Conservation (phyloP, 2,329 filamentous ascomycete species). For the Metarhizium guizhouense region DNA sequence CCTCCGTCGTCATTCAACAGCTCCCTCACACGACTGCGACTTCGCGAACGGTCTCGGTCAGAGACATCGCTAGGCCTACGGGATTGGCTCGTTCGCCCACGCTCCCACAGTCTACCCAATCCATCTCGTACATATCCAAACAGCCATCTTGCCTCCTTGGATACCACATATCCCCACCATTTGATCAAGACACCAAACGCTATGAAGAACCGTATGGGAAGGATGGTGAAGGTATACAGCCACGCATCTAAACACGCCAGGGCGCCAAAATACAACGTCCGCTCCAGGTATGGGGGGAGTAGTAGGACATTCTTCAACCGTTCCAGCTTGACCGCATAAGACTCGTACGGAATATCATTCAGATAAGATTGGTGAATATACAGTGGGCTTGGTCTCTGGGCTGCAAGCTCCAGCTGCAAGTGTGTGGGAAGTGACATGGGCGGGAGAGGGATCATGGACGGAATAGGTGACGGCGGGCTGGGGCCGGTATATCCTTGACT, state of each 20-base stretch:
- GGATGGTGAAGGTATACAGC: slow-evolving; percentile 92
- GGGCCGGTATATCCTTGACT: slow-evolving; percentile 13
- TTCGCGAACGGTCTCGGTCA: slow-evolving; percentile 29
- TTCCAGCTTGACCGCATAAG: slow-evolving; percentile 84
- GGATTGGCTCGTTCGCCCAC: slow-evolving; percentile 37
- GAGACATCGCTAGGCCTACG: slow-evolving; percentile 22
- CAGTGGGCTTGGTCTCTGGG: slow-evolving; percentile 52
- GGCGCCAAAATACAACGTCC: slow-evolving; percentile 77
- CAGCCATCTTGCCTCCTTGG: slow-evolving; percentile 64
- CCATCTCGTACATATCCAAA: slow-evolving; percentile 72
- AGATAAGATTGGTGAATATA: slow-evolving; percentile 53
- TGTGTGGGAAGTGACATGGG: slow-evolving; percentile 60
- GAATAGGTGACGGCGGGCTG: slow-evolving; percentile 38
- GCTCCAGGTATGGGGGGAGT: slow-evolving; percentile 73
- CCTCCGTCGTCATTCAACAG: slow-evolving; percentile 10
- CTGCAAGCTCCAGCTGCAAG: slow-evolving; percentile 55
- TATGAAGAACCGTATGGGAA: slow-evolving; percentile 80
- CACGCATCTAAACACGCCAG: slow-evolving; percentile 90
- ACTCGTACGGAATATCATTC: slow-evolving; percentile 71
- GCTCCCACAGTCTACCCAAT: slow-evolving; percentile 66
- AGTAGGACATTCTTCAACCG: slow-evolving; percentile 82
- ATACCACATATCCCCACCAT: slow-evolving; percentile 69
- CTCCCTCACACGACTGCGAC: slow-evolving; percentile 27
- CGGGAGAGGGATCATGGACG: slow-evolving; percentile 49
- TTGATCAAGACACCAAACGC: slow-evolving; percentile 66